phyloP scores from a whole-genome alignment of 208 protist genomes.

The Acanthamoeba royreba region DNA sequence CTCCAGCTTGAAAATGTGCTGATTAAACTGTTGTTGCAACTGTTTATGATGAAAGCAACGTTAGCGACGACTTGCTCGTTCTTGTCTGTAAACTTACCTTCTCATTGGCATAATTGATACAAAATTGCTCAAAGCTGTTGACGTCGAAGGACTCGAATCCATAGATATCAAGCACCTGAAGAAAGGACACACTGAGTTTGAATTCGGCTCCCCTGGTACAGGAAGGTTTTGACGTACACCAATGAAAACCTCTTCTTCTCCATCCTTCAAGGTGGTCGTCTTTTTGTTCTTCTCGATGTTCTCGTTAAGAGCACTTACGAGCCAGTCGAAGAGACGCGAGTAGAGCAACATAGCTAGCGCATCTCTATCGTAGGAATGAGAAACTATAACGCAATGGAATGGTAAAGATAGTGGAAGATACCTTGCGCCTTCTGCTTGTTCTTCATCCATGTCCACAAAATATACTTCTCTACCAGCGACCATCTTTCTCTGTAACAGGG shows the following conservation, averaged over 20 bases:
- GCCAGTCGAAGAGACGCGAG: slow-evolving; percentile 69
- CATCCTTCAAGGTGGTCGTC: neutral
- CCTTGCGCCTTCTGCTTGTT: neutral
- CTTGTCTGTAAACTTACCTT: slow-evolving; percentile 38
- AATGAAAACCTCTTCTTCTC: slow-evolving; percentile 72
- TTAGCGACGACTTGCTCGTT: neutral
- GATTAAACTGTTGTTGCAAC: slow-evolving; percentile 79
- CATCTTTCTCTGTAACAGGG: neutral
- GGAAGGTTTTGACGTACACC: too few species aligned
- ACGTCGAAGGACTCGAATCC: slow-evolving; percentile 89
- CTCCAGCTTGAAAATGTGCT: slow-evolving; percentile 80
- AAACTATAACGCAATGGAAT: slow-evolving; percentile 15
- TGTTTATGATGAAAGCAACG: neutral
- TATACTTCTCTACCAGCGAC: neutral
- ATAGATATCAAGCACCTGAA: slow-evolving; percentile 86
- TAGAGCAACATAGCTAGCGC: slow-evolving; percentile 72
- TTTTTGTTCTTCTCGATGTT: slow-evolving; percentile 2
- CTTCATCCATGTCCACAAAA: slow-evolving; percentile 22
- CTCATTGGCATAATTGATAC: slow-evolving; percentile 84
- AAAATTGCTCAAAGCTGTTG: slow-evolving; percentile 83
- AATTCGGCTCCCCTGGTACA: too few species aligned
- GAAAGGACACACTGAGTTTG: too few species aligned
- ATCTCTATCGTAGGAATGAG: slow-evolving; percentile 64
- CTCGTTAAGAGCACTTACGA: slow-evolving; percentile 66
- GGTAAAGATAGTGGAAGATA: neutral